Conservation (phyloP, 768 basidiomycete species). For the Strobilomyces dryophilus region DNA sequence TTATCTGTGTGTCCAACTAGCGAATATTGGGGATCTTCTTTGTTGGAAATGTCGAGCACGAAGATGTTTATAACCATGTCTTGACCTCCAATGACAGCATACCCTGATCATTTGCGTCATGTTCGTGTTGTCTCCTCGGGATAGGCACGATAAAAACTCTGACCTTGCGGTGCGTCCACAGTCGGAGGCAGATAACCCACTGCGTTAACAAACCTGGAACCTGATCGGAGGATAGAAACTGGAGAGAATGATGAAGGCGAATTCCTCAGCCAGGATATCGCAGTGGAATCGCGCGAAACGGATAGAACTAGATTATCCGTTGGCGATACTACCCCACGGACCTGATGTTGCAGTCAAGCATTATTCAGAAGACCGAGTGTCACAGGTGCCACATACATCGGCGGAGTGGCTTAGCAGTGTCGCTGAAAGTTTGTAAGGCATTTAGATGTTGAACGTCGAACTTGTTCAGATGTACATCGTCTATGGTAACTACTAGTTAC, state of each 20-base stretch:
- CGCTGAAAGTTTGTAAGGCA: conserved; percentile 78
- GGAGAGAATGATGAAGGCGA: conserved; percentile 49
- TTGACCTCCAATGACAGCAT: conserved; percentile 83
- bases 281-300: conserved; percentile 87
- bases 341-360: conserved; percentile 45
- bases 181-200: conserved; percentile 75
- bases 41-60: conserved; percentile 47
- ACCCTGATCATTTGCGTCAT: conserved; percentile 47
- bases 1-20: conserved; percentile 89
- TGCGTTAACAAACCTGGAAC: conserved; percentile 76
- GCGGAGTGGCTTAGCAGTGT: conserved; percentile 64
- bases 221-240: conserved; percentile 53
- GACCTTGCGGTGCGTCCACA: conserved; percentile 66
- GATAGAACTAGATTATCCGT: conserved; percentile 78
- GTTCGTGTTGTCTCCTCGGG: background rate
- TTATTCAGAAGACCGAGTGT: background rate
- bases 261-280: conserved; percentile 76
- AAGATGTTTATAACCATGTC: conserved; percentile 87
- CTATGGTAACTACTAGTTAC: no score
- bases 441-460: conserved; percentile 17
- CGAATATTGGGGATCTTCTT: conserved; percentile 73
- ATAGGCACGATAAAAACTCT: conserved; percentile 13
- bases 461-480: no score
- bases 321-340: conserved; percentile 77
- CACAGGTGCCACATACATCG: conserved; percentile 50